phyloP scores from a whole-genome alignment of 257 asterid species.

The Solanum peruvianum region DNA sequence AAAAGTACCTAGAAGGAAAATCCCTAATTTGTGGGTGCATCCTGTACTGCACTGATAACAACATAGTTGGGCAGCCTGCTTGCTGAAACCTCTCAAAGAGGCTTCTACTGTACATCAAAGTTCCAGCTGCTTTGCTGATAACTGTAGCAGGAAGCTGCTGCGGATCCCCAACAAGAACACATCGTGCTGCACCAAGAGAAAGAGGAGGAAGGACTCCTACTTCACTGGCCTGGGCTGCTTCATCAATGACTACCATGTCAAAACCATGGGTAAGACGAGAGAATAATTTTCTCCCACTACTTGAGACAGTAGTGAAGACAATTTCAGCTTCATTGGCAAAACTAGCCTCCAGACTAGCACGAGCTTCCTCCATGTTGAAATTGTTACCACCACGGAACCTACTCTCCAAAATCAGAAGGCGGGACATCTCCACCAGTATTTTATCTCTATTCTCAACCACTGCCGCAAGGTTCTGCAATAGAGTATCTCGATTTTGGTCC shows the following conservation, averaged over 20 bases:
- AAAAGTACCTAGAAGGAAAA: conserved; percentile 92
- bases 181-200: conserved; percentile 97
- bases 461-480: conserved; percentile 86
- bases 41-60: conserved; percentile 90
- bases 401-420: conserved; percentile 77
- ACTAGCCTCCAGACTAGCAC: conserved; percentile 93
- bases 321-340: conserved; percentile 98
- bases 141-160: conserved; percentile 99
- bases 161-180: conserved; percentile 98
- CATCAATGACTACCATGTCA: conserved; percentile 99
- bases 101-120: conserved; percentile 91
- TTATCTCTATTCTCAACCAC: conserved; percentile 91
- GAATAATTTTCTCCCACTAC: conserved; percentile 95
- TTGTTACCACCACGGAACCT: conserved; percentile 65
- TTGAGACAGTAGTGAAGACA: conserved; percentile 93
- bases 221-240: conserved; percentile 99
- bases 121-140: conserved; percentile 97
- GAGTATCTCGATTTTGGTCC: conserved; percentile 81
- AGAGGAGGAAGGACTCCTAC: conserved; percentile 93
- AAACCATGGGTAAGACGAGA: conserved; percentile 95
- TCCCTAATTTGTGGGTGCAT: conserved; percentile 97
- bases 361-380: conserved; percentile 94
- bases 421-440: conserved; percentile 87
- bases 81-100: conserved; percentile 98
- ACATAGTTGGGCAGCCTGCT: conserved; percentile 98